Evolutionary conservation across 306 rosid species (phyloP).

Genomic region (Datisca glomerata): DNA sequence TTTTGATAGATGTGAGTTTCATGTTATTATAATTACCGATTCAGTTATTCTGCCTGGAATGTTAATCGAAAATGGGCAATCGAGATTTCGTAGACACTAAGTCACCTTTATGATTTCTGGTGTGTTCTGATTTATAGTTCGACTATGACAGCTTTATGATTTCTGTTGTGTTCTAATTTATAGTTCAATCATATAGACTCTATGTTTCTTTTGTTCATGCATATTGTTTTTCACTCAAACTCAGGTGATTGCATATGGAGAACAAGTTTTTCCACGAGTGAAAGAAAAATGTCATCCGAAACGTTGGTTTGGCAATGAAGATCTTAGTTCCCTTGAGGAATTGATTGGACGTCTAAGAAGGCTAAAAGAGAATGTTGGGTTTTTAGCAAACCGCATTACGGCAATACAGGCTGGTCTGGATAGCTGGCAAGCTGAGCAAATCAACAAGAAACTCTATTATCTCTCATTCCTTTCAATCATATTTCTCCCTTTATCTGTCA

Average conservation of each 20-base stretch:
- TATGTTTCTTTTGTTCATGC: neutral
- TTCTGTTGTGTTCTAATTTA: neutral
- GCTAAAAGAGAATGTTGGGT: conserved; percentile 89
- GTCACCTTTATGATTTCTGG: too few relatives aligned
- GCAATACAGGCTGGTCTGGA: conserved; percentile 92
- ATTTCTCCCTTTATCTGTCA: conserved; percentile 82
- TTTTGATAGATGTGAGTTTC: neutral
- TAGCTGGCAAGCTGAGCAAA: conserved; percentile 94
- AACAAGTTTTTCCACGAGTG: conserved; percentile 87
- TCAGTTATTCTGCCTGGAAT: neutral
- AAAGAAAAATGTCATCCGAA: conserved; percentile 84
- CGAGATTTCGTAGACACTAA: too few relatives aligned
- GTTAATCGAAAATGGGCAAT: too few relatives aligned
- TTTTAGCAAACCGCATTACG: conserved; percentile 74
- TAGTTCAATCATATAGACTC: neutral
- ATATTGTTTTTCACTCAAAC: conserved; percentile 1
- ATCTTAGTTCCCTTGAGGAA: conserved; percentile 66
- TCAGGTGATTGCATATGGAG: conserved; percentile 86
- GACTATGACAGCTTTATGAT: too few relatives aligned
- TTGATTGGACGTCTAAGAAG: conserved; percentile 71
- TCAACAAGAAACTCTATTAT: conserved; percentile 81
- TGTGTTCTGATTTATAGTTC: too few relatives aligned
- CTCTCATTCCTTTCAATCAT: conserved; percentile 81
- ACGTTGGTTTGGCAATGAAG: conserved; percentile 67
- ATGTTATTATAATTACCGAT: neutral